A percentile compares a stretch with the other conserved stretches of the same genome.
These are phyloP conservation scores for Gryganskiella cystojenkinii DNA, from an alignment of 192 early-diverging fungal species.

Conservation along the genomic window DNA sequence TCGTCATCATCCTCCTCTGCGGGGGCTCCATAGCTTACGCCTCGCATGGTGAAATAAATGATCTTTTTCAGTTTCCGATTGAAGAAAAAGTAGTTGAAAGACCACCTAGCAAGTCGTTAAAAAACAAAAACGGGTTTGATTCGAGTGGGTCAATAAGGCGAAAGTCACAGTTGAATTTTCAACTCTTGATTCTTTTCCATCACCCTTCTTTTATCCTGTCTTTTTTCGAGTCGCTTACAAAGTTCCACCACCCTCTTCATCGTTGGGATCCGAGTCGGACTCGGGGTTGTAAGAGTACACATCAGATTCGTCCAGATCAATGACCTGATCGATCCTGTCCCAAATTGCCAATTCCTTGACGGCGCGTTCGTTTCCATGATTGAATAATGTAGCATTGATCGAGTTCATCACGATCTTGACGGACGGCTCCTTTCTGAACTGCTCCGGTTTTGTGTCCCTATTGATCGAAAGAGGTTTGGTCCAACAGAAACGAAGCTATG, in stretches of 20 bases:
- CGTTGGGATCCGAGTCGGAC: slow-evolving; percentile 88
- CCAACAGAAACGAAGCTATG: too few species aligned
- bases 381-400: slow-evolving; percentile 88
- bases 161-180: background rate
- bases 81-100: slow-evolving; percentile 97
- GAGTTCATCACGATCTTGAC: slow-evolving; percentile 78
- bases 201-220: background rate
- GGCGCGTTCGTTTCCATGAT: slow-evolving; percentile 77
- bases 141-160: background rate
- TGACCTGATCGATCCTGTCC: slow-evolving; percentile 86
- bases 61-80: slow-evolving; percentile 92
- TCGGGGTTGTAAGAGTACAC: slow-evolving; percentile 93
- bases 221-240: slow-evolving; percentile 36
- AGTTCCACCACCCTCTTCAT: slow-evolving; percentile 80
- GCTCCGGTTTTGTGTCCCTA: slow-evolving; percentile 81
- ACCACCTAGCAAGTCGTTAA: slow-evolving; percentile 71
- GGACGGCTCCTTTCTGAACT: slow-evolving; percentile 81
- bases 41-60: slow-evolving; percentile 91
- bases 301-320: slow-evolving; percentile 85
- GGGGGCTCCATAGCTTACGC: slow-evolving; percentile 73
- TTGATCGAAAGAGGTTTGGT: too few species aligned
- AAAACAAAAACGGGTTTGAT: background rate
- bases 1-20: slow-evolving; percentile 23
- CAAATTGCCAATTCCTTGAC: slow-evolving; percentile 77
- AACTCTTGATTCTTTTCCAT: background rate